Conservation (phyloP, 2,329 filamentous ascomycete species). For the Phialophora chinensis region DNA sequence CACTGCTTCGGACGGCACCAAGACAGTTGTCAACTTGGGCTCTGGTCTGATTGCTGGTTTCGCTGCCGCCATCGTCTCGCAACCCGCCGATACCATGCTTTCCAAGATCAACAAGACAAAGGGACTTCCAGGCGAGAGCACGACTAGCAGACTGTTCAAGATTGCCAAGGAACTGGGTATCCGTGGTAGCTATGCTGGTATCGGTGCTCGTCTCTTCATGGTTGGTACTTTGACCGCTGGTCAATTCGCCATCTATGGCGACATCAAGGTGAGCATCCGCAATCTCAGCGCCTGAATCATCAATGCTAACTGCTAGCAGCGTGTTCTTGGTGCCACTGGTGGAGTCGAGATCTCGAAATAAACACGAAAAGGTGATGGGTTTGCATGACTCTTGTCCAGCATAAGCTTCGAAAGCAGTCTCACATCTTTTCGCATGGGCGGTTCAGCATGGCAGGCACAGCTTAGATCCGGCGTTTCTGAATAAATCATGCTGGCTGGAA, state of each 20-base stretch:
- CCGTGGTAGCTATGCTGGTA: constrained; percentile 77
- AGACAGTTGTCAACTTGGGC: constrained; percentile 82
- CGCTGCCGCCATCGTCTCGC: constrained; percentile 83
- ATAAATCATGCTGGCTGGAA: constrained; percentile 20
- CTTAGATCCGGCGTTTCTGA: constrained; percentile 17
- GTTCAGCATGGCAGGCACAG: constrained; percentile 19
- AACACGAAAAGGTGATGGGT: constrained; percentile 11
- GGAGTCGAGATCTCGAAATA: constrained; percentile 34
- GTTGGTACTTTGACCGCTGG: constrained; percentile 76
- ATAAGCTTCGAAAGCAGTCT: constrained; percentile 20
- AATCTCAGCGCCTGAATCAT: neutral
- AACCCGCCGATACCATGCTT: constrained; percentile 92
- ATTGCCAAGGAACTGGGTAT: constrained; percentile 85
- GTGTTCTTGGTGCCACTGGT: constrained; percentile 24
- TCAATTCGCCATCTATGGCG: constrained; percentile 89
- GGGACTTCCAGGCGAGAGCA: constrained; percentile 84
- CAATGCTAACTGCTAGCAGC: constrained; percentile 11
- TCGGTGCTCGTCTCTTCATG: constrained; percentile 79
- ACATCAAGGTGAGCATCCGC: constrained; percentile 47
- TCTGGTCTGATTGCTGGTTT: constrained; percentile 87
- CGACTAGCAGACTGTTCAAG: constrained; percentile 80
- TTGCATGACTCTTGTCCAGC: constrained; percentile 14
- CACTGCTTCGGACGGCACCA: constrained; percentile 68
- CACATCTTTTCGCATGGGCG: constrained; percentile 19
- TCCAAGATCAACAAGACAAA: constrained; percentile 97